Base-by-base conservation (phyloP, 2,329 filamentous ascomycete genomes). In the Arachnomyces sp. region DNA sequence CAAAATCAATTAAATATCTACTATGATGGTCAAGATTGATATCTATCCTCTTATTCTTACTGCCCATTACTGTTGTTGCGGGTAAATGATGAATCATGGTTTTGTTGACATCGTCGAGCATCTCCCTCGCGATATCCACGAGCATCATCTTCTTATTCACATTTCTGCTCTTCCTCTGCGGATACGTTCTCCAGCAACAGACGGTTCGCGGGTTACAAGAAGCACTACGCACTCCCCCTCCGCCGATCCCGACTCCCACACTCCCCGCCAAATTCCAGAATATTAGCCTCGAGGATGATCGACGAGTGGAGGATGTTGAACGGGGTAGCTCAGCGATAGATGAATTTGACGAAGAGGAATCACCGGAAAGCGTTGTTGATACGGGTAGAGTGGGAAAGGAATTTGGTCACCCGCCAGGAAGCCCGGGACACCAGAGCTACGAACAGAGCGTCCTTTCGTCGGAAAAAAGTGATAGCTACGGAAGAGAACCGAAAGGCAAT, bases 111-210 rank as follows among this genome's bases (percentile, higher is more conserved):
- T 62, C 64, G 28, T 67, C 64, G 7, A 63, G 64, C 11, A 62
- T 70, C 29, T 66, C 66, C 11, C 56, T 62, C 31, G 59, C 65
- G 28, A 42, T 69, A 43, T 68, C 66, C 16, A 59, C 64, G 28
- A 58, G 59, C 4, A 55, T 70, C 16, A 83, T 94, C 43, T 67
- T 85, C 47, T 59, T 84, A 17, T 94, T 86, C 63, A 94, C 88
- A 2, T 62, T 81, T 29, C 76, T 88, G 3, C 78, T 95, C 17
- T 95, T 95, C 61, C 71, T 94, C 25, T 87, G 84, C 38, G 89
- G 89, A 54, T 94, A 93, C 60, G 76, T 81, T 2, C 74, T 94
- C 39, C 89, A 95, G 56, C 89, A 95, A 62, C 79, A 86, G 52
- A 92, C 87, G 0, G 77, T 94, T 3, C 76, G 75, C 46, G 81